Percentiles rank a stretch among this genome's conserved stretches.
These are phyloP conservation scores for Beauveria pseudobassiana DNA, from an alignment of 2,329 filamentous ascomycete genomes.

Conservation along the genomic window DNA sequence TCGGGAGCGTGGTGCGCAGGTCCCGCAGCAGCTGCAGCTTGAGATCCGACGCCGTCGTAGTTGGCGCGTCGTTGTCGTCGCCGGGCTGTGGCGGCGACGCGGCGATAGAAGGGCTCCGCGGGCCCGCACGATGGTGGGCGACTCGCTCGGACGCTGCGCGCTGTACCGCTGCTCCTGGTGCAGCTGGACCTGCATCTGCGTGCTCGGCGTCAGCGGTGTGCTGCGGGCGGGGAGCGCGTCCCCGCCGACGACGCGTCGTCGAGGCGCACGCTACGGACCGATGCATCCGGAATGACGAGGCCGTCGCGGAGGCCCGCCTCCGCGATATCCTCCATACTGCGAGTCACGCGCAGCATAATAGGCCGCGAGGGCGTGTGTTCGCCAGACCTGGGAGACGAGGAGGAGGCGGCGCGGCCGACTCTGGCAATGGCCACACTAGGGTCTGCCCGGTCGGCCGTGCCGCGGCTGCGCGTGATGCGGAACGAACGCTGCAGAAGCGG, in stretches of 20 bases:
- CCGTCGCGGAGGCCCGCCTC: conserved; percentile 4
- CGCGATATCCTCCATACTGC: conserved; percentile 17
- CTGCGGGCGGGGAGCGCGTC: not conserved
- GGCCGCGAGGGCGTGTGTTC: conserved; percentile 9
- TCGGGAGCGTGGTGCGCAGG: conserved; percentile 44
- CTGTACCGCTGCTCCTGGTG: conserved; percentile 14
- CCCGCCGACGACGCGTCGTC: not conserved
- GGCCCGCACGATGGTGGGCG: conserved; percentile 12
- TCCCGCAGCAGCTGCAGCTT: conserved; percentile 40
- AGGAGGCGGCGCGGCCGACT: not conserved
- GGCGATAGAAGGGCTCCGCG: conserved; percentile 22
- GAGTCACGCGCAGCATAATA: conserved; percentile 20
- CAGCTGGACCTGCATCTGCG: conserved; percentile 17
- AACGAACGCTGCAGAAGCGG: conserved; percentile 12
- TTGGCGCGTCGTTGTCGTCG: conserved; percentile 13
- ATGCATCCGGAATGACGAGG: conserved; percentile 23
- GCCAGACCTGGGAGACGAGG: not conserved
- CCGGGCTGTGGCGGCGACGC: conserved; percentile 12
- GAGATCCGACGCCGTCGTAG: conserved; percentile 24
- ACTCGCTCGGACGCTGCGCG: conserved; percentile 17
- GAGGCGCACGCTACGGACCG: conserved; percentile 1
- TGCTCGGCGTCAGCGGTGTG: conserved; percentile 10
- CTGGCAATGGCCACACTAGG: conserved; percentile 21
- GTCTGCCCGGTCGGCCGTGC: conserved; percentile 19
- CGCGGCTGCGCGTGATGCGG: conserved; percentile 20